These are phyloP conservation scores for Astrocystis sublimbata DNA, from an alignment of 495 filamentous ascomycete genomes.

Conservation along the genomic window DNA sequence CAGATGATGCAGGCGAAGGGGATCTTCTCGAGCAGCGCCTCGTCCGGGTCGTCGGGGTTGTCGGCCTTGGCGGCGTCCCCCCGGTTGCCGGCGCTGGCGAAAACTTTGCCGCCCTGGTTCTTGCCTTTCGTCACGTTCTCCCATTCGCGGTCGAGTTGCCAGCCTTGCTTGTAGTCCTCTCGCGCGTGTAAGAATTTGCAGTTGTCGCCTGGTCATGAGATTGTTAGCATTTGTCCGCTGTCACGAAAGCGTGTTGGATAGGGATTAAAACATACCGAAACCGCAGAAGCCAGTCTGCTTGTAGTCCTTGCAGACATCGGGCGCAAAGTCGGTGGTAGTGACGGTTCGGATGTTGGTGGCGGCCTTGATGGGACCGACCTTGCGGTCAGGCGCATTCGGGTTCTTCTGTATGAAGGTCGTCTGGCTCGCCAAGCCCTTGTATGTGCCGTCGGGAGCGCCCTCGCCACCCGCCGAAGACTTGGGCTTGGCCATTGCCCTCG, in stretches of 20 bases:
- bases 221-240: too few species aligned
- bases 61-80: constrained; percentile 32
- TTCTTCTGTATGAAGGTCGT: constrained; percentile 77
- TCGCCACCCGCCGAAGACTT: constrained; percentile 23
- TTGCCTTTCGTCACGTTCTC: constrained; percentile 80
- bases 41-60: constrained; percentile 64
- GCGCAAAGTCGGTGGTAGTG: constrained; percentile 86
- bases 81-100: constrained; percentile 62
- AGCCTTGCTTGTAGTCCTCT: constrained; percentile 89
- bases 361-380: constrained; percentile 84
- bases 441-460: constrained; percentile 61
- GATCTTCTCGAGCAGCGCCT: constrained; percentile 78
- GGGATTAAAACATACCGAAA: too few species aligned
- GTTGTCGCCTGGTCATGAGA: too few species aligned
- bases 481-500: constrained; percentile 41
- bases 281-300: constrained; percentile 86
- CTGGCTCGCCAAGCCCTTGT: constrained; percentile 73
- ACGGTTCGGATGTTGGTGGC: constrained; percentile 88
- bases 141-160: constrained; percentile 95
- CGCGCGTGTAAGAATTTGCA: constrained; percentile 88
- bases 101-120: constrained; percentile 60
- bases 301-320: constrained; percentile 96
- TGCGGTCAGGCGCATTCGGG: constrained; percentile 69
- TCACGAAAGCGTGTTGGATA: too few species aligned
- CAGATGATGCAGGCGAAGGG: constrained; percentile 97